Conservation (phyloP, 1,139 yeast genomes). For the Blastobotrys capitulatus region DNA sequence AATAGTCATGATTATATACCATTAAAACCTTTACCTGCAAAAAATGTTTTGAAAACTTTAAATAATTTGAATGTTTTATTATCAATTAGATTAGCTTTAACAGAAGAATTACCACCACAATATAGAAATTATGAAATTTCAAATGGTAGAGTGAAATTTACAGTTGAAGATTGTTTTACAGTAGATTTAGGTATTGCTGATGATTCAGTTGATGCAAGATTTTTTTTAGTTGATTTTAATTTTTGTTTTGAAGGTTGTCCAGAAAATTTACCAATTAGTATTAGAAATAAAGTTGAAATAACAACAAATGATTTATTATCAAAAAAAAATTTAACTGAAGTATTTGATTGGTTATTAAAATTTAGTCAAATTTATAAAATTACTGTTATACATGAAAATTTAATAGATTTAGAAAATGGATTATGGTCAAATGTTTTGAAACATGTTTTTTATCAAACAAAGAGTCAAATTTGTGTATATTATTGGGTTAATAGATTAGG, state of each 20-base stretch:
- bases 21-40: slow-evolving; percentile 47
- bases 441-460: slow-evolving; percentile 61
- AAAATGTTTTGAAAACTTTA: slow-evolving; percentile 56
- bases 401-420: slow-evolving; percentile 49
- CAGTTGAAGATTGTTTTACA: slow-evolving; percentile 59
- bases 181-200: slow-evolving; percentile 68
- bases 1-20: slow-evolving; percentile 60
- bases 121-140: slow-evolving; percentile 58
- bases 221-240: slow-evolving; percentile 68
- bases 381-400: slow-evolving; percentile 60
- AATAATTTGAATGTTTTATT: slow-evolving; percentile 67
- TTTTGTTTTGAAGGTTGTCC: slow-evolving; percentile 39
- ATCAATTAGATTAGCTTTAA: slow-evolving; percentile 69
- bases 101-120: slow-evolving; percentile 52
- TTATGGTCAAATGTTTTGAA: slow-evolving; percentile 65
- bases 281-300: slow-evolving; percentile 48
- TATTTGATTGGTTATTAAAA: slow-evolving; percentile 63
- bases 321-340: slow-evolving; percentile 48
- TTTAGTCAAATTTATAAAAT: slow-evolving; percentile 72
- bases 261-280: slow-evolving; percentile 30
- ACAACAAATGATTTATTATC: slow-evolving; percentile 53
- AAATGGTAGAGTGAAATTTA: slow-evolving; percentile 72
- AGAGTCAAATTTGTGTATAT: slow-evolving; percentile 53
- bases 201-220: slow-evolving; percentile 53
- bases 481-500: slow-evolving; percentile 55